Base-by-base conservation (phyloP, 257 asterid genomes). In the Ilex asprella region DNA sequence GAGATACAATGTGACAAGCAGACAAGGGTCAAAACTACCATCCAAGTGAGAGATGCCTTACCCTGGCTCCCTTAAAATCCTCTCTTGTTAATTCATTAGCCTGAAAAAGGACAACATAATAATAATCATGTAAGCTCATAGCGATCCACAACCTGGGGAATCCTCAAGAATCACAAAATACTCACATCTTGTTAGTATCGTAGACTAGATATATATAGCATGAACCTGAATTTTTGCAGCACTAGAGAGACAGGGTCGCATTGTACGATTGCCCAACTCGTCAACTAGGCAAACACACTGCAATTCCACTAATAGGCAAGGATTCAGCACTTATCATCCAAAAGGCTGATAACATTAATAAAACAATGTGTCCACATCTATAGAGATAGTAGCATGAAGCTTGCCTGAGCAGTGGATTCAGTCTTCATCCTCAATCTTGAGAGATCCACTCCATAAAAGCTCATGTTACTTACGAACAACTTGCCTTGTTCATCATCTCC, bases 281-380 rank as follows among this genome's bases (percentile, higher is more conserved):
- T 93, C 97, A 64, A 93, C 99, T 73, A 93, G 78, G 86, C 99
- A 93, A 75, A 93, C 89, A 71, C 99, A 93, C 99, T 93, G 86
- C 70, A 75, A 6, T 10, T 41, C 31, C 73, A 35, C 56, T 55
- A 55, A 59, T 59, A 8, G 55, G 56, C 8, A 67, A 31, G 54
- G 62, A 58, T 61, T 68, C 46, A 62, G 58, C 63, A 65, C 44
- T 21, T 6, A 27, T 16, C 46, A 61, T 39, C 55, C 3, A 55
- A 35, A 30, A 52, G 14, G 12, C n/a, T 46, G n/a, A 46, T 53
- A 7, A 50, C 55, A 9, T 50, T 9, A 16, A 15, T 53, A 7
- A 53, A 49, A 15, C 2, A 53, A 53, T 15, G 15, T 53, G 8
- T 15, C 52, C 41, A 16, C 54, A 65, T 31, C 27, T 29, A 30